Percentiles rank a stretch among this genome's conserved stretches.
Evolutionary conservation across 768 basidiomycete genomes (phyloP).

Genomic region (Lactarius hengduanensis): DNA sequence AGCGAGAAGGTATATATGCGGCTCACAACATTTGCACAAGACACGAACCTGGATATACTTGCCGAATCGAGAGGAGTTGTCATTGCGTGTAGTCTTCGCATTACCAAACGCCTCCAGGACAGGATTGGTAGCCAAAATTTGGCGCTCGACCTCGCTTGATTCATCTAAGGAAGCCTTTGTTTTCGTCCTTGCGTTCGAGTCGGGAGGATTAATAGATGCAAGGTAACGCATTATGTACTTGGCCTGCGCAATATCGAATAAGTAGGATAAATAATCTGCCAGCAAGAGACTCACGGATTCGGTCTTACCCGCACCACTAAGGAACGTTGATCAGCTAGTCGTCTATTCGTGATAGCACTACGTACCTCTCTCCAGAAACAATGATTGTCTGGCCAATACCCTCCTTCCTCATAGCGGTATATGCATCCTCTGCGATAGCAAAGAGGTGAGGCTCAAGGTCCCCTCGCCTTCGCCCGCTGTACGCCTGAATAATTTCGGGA

Average conservation of each 20-base stretch:
- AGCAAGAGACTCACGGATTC: conserved; percentile 69
- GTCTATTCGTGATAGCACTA: conserved; percentile 27
- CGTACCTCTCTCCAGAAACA: conserved; percentile 94
- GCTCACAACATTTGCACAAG: background rate
- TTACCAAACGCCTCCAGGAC: conserved; percentile 99
- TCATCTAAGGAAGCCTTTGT: conserved; percentile 77
- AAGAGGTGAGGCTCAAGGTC: conserved; percentile 98
- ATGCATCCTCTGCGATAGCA: conserved; percentile 98
- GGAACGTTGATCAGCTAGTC: conserved; percentile 15
- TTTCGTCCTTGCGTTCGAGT: conserved; percentile 56
- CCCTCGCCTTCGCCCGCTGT: conserved; percentile 86
- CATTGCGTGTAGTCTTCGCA: conserved; percentile 98
- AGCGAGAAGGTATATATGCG: conserved; percentile 15
- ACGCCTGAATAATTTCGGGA: conserved; percentile 95
- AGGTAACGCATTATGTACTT: conserved; percentile 99
- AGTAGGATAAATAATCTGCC: conserved; percentile 6
- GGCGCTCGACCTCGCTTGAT: conserved; percentile 92
- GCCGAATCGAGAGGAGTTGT: conserved; percentile 98
- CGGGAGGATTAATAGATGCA: conserved; percentile 91
- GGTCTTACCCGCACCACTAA: conserved; percentile 97
- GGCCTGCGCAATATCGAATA: conserved; percentile 49
- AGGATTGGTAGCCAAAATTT: conserved; percentile 98
- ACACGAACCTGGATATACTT: conserved; percentile 94
- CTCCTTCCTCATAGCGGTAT: conserved; percentile 94
- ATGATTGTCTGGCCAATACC: conserved; percentile 97